Conservation (phyloP, 2,329 filamentous ascomycete genomes). For the Exophiala xenobiotica region DNA sequence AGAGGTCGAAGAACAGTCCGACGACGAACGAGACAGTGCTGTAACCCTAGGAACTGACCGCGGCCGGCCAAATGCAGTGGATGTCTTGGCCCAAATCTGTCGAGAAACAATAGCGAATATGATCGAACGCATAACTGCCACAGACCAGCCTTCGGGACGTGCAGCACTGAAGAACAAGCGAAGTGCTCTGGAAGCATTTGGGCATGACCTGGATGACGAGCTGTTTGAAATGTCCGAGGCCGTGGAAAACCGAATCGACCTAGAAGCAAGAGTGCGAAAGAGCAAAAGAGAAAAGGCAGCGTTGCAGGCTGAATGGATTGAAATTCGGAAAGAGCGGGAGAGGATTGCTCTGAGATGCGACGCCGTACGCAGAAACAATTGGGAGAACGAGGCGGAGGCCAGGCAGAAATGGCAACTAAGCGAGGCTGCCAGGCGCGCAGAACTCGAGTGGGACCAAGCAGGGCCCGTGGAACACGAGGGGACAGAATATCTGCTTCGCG, state of each 20-base stretch:
- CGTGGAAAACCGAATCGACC: slow-evolving; percentile 50
- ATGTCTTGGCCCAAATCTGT: slow-evolving; percentile 52
- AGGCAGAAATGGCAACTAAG: slow-evolving; percentile 27
- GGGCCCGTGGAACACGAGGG: slow-evolving; percentile 34
- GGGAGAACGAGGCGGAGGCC: slow-evolving; percentile 40
- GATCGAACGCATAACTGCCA: no score
- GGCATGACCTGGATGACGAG: slow-evolving; percentile 48
- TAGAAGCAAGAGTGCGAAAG: slow-evolving; percentile 46
- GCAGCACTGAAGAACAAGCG: slow-evolving; percentile 42
- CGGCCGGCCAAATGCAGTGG: slow-evolving; percentile 51
- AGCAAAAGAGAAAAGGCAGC: slow-evolving; percentile 47
- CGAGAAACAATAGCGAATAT: no score
- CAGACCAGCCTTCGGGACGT: no score
- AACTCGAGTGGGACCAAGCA: slow-evolving; percentile 42
- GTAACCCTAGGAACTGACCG: slow-evolving; percentile 38
- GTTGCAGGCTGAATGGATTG: slow-evolving; percentile 49
- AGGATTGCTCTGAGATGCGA: slow-evolving; percentile 52
- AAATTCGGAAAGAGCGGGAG: slow-evolving; percentile 50
- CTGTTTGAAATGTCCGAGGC: slow-evolving; percentile 54
- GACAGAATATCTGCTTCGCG: slow-evolving; percentile 45
- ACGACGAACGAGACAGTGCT: slow-evolving; percentile 6
- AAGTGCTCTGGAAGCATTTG: slow-evolving; percentile 50
- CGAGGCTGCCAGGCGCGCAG: slow-evolving; percentile 40
- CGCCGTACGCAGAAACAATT: slow-evolving; percentile 44
- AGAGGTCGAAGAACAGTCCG: slow-evolving; percentile 24